These are phyloP conservation scores for Neltuma alba DNA, from an alignment of 306 rosid genomes.

Conservation along the genomic window DNA sequence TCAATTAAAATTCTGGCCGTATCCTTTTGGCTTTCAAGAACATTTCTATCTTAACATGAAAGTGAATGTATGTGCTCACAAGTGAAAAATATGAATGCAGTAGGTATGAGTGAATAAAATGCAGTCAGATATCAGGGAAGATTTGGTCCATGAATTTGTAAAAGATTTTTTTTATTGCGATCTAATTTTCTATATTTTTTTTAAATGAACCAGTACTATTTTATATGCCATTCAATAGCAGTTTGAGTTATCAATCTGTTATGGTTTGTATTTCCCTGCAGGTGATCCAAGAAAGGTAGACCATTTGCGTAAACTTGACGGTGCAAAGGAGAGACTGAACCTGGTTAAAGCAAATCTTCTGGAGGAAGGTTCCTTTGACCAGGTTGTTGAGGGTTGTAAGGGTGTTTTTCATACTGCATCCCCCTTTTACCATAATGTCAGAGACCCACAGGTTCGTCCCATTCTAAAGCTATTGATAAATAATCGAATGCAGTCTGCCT, in stretches of 20 bases:
- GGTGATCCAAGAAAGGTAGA: constrained; percentile 5
- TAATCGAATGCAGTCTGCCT: not conserved
- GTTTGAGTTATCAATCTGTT: not conserved
- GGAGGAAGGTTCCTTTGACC: constrained; percentile 13
- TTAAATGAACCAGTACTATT: not conserved
- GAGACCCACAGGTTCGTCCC: constrained; percentile 21
- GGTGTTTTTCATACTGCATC: constrained; percentile 21
- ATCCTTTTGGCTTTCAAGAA: not conserved
- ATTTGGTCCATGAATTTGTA: not conserved
- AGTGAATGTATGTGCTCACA: not conserved
- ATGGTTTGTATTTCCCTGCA: not conserved
- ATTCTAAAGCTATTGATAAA: not conserved
- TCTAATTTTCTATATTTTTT: not conserved
- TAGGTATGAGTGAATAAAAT: not conserved
- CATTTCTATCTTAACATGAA: not conserved
- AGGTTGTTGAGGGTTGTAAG: not conserved
- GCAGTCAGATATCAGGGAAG: not conserved
- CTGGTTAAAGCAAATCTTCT: constrained; percentile 4
- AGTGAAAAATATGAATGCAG: not conserved
- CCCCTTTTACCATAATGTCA: constrained; percentile 6
- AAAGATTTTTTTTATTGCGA: not conserved
- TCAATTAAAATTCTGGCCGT: not conserved
- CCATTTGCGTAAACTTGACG: constrained; percentile 16
- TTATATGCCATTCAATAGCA: not conserved
- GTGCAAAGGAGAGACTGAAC: constrained; percentile 12